These are phyloP conservation scores for Eucalyptus tenuipes DNA, from an alignment of 345 rosid species.

Conservation along the genomic window DNA sequence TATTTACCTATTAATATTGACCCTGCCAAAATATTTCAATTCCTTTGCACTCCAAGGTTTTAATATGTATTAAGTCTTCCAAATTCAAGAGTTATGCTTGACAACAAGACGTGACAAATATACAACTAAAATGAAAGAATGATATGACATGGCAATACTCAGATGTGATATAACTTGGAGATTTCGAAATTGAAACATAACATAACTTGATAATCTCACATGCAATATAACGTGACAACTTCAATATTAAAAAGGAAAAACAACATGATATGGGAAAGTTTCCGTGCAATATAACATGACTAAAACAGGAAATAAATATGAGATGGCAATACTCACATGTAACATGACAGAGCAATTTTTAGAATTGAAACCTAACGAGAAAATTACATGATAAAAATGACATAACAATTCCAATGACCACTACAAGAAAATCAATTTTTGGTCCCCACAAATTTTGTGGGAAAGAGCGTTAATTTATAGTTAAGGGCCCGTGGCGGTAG, in stretches of 20 bases:
- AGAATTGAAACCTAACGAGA: not conserved
- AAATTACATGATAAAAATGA: not conserved
- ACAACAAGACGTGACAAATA: not conserved
- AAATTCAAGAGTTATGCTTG: not conserved
- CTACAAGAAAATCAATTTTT: too few species aligned
- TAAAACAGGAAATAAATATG: not conserved
- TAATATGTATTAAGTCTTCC: not conserved
- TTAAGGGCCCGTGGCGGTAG: not conserved
- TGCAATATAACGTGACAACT: not conserved
- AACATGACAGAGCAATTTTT: not conserved
- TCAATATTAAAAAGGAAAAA: not conserved
- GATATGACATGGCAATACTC: not conserved
- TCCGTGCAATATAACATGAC: not conserved
- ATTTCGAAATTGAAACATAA: too few species aligned
- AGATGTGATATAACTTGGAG: not conserved
- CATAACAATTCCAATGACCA: not conserved
- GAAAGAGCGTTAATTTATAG: not conserved
- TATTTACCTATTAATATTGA: not conserved
- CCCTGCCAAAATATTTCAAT: not conserved
- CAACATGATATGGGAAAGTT: not conserved
- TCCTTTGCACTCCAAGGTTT: not conserved
- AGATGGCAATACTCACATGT: not conserved
- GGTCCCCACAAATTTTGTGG: not conserved
- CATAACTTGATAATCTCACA: not conserved
- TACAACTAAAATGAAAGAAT: not conserved